A percentile compares a stretch with the other conserved stretches of the same genome.
Conservation (phyloP, 495 filamentous ascomycete species). For the Apodospora peruviana region DNA sequence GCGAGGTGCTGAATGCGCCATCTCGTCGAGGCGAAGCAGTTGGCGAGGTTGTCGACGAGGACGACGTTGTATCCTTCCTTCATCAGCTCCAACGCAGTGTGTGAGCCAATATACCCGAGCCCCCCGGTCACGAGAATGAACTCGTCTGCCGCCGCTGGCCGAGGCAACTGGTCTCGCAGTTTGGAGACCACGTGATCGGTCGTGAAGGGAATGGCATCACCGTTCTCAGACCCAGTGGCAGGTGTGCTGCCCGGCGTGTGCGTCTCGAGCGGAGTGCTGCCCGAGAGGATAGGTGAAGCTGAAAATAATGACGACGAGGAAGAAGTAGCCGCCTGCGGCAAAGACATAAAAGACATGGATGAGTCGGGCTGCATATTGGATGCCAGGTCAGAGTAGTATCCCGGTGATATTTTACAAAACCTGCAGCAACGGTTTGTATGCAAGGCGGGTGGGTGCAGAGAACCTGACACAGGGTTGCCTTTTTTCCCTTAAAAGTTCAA, state of each 20-base stretch:
- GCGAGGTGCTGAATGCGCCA: not conserved
- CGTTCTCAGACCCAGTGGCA: not conserved
- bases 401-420: no score
- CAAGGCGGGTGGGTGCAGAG: no score
- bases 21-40: not conserved
- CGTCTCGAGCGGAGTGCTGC: no score
- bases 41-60: not conserved
- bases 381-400: no score
- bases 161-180: not conserved
- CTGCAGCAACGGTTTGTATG: no score
- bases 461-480: no score
- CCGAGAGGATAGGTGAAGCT: no score
- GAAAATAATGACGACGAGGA: no score
- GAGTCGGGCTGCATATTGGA: no score
- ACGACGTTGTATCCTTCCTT: not conserved
- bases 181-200: not conserved
- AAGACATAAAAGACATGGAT: no score
- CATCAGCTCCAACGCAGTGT: not conserved
- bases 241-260: not conserved
- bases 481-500: no score
- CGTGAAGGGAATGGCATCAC: not conserved
- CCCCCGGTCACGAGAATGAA: not conserved
- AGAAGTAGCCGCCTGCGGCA: no score
- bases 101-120: not conserved
- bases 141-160: not conserved